Evolutionary conservation across 225 moss, liverwort and hornwort genomes (phyloP), one percentile per base, ranked within the genome.

Genomic region (Thuidium tamariscinum): DNA sequence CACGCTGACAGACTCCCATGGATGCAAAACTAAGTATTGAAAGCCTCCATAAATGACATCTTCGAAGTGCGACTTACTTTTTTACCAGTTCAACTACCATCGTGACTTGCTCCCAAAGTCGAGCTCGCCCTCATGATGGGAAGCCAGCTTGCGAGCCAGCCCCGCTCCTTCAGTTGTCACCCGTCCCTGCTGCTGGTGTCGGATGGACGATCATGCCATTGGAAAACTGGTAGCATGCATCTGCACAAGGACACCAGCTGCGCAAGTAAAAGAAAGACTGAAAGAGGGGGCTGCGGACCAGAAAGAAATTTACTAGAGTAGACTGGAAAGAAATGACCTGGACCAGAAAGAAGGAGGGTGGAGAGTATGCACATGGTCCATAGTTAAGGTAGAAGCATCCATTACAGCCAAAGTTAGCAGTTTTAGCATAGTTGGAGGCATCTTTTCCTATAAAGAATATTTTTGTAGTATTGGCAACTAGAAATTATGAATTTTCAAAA

Each of bases 251-350:
- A 86, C 86, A 82, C 30, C n/a, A n/a, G n/a, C 32, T 6, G 4
- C 6, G 16, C 6, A 44, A 48, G 20, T 13, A 11, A 46, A 48
- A 55, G 11, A 18, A 29, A 66, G 9, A 66, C 21, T 57, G 22
- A 36, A n/a, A n/a, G n/a, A 3, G 34, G 54, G 54, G 13, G 0
- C 1, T 10, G 1, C 3, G 1, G 44, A 23, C 3, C n/a, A 2
- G 13, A 27, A 52, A 77, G 39, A 55, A 77, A 10, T 25, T 7
- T 11, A 26, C 13, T 26, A 1, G n/a, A n/a, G n/a, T 7, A 7
- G 25, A 11, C 27, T 26, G 4, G 25, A 72, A 72, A 72, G 71
- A 72, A 72, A 72, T 15, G 26, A 16, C 0, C 5, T 20, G 5
- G 9, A 5, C 5, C 0, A 26, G 30, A 26, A 77, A 87, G 64